Evolutionary conservation across 1,139 yeast species (phyloP).

Genomic region (Kodamaea plutei): DNA sequence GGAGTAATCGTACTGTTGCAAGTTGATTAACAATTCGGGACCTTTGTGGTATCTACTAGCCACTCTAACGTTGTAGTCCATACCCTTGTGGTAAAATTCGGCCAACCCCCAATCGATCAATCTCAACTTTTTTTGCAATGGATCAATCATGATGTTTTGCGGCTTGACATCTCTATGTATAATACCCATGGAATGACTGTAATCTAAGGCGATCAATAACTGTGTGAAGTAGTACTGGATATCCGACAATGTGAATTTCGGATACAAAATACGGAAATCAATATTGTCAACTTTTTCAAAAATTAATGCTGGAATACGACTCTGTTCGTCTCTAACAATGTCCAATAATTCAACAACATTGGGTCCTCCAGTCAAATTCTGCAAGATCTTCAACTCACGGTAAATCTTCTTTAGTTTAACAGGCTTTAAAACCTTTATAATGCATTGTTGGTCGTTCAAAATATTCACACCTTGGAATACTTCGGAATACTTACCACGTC

Average conservation of each 20-base stretch:
- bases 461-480: constrained; percentile 73
- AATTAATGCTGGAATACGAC: constrained; percentile 71
- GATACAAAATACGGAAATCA: constrained; percentile 69
- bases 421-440: constrained; percentile 74
- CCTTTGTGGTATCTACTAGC: constrained; percentile 81
- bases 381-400: constrained; percentile 71
- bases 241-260: constrained; percentile 58
- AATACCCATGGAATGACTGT: constrained; percentile 78
- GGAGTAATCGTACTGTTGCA: constrained; percentile 73
- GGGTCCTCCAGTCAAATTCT: constrained; percentile 73
- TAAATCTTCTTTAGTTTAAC: constrained; percentile 76
- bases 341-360: constrained; percentile 65
- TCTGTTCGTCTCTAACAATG: constrained; percentile 70
- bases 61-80: constrained; percentile 75
- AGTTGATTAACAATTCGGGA: constrained; percentile 70
- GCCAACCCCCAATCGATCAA: constrained; percentile 85
- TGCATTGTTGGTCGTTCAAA: constrained; percentile 49
- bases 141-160: constrained; percentile 82
- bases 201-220: constrained; percentile 66
- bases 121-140: constrained; percentile 53
- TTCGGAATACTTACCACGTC: constrained; percentile 96
- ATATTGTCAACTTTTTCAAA: constrained; percentile 69
- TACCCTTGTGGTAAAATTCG: constrained; percentile 75
- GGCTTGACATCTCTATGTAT: constrained; percentile 85
- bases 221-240: constrained; percentile 69